Evolutionary conservation across 2,329 filamentous ascomycete species (phyloP).

Genomic region (Sporothrix euskadiensis): DNA sequence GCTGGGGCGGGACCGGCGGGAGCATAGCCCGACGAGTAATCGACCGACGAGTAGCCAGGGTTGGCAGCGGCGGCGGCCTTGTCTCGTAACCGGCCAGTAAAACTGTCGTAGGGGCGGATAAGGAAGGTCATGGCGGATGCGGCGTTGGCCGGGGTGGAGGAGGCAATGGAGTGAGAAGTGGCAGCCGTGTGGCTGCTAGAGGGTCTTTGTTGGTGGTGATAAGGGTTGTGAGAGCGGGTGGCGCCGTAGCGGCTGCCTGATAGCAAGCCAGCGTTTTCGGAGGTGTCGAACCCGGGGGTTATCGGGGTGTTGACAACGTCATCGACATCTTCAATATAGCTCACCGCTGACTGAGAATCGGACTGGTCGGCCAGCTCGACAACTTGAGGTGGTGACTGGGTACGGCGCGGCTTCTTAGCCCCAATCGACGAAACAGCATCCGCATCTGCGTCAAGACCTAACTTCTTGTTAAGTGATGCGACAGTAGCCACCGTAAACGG

Average conservation of each 20-base stretch:
- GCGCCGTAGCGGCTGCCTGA: conserved; percentile 11
- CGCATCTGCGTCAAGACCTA: not conserved
- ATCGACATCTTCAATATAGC: not conserved
- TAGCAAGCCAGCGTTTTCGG: conserved; percentile 16
- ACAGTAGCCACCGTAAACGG: conserved; percentile 49
- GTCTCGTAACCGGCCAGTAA: conserved; percentile 31
- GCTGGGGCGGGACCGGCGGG: not conserved
- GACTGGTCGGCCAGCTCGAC: conserved; percentile 21
- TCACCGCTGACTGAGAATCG: not conserved
- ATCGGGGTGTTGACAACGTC: not conserved
- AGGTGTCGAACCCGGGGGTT: not conserved
- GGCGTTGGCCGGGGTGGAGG: not conserved
- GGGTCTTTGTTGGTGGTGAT: conserved; percentile 32
- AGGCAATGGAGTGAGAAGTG: not conserved
- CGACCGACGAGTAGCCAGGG: not conserved
- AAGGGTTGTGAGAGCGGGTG: conserved; percentile 8
- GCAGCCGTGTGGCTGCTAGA: not conserved
- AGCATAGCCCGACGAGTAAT: not conserved
- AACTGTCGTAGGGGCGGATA: conserved; percentile 32
- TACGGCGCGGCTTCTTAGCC: not conserved
- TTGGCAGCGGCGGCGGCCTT: conserved; percentile 27
- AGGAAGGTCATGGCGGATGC: conserved; percentile 29
- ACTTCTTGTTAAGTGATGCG: conserved; percentile 7
- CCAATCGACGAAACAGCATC: not conserved
- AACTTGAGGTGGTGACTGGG: not conserved